Conservation (phyloP, 2,329 filamentous ascomycete species). For the Bimuria novae-zelandiae region DNA sequence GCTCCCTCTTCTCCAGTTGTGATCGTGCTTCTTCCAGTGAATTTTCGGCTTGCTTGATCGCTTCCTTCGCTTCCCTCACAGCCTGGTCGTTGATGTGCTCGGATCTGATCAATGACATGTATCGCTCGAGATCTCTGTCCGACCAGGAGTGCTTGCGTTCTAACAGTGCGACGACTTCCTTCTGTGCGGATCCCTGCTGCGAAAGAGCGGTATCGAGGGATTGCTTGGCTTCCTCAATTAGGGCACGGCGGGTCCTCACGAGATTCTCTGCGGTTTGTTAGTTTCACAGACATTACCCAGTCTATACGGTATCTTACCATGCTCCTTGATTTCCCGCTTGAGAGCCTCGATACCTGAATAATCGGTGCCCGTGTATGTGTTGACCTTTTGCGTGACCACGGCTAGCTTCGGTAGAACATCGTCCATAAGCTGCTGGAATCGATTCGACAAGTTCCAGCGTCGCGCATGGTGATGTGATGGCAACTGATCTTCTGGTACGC, state of each 20-base stretch:
- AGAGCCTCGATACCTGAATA: slow-evolving; percentile 90
- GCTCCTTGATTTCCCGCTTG: slow-evolving; percentile 74
- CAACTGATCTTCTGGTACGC: slow-evolving; percentile 48
- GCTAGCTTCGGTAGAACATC: slow-evolving; percentile 83
- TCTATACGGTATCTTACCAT: slow-evolving; percentile 52
- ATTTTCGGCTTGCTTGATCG: slow-evolving; percentile 74
- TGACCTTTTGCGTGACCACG: slow-evolving; percentile 83
- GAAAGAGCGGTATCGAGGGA: slow-evolving; percentile 83
- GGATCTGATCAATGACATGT: slow-evolving; percentile 87
- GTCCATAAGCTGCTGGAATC: slow-evolving; percentile 80
- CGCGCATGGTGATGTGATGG: slow-evolving; percentile 59
- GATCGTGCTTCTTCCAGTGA: slow-evolving; percentile 77
- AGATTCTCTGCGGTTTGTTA: slow-evolving; percentile 51
- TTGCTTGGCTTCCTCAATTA: slow-evolving; percentile 72
- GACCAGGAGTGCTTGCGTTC: slow-evolving; percentile 95
- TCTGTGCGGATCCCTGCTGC: slow-evolving; percentile 84
- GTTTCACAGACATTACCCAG: neutral
- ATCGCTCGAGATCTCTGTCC: slow-evolving; percentile 84
- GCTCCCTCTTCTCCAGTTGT: slow-evolving; percentile 78
- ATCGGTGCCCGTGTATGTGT: slow-evolving; percentile 82
- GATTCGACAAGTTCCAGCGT: slow-evolving; percentile 62
- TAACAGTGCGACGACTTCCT: slow-evolving; percentile 91
- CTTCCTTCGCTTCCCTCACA: slow-evolving; percentile 72
- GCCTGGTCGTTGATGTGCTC: slow-evolving; percentile 93
- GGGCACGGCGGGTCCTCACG: slow-evolving; percentile 63